Evolutionary conservation across 192 early-diverging fungal genomes (phyloP), one percentile per base, ranked within the genome.

Genomic region (Coemansia sp.): DNA sequence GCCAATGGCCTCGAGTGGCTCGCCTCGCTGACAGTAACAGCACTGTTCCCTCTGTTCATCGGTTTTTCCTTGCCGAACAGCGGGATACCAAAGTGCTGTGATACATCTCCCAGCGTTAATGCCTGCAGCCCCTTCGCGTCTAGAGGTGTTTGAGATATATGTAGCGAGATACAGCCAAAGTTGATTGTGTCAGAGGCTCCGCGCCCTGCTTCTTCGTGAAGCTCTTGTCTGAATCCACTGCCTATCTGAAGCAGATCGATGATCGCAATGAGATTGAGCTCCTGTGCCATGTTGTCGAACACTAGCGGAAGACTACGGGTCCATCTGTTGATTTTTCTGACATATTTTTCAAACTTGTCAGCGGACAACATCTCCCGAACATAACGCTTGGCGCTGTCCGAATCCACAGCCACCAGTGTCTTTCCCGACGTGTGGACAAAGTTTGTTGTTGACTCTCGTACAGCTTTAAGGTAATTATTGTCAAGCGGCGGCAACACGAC

Each of bases 121-220:
- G 85, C 72, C 38, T 87, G 85, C n/a, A 92, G 66, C 6, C 80
- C 84, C 49, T 83, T 71, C 20, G 93, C 89, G 4, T 78, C 83
- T 48, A 91, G 55, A 1, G 74, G 62, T 0, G 85, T 84, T 34
- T 88, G 87, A 0, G 90, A 87, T 39, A 96, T 92, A 64, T 94
- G 91, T 64, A 94, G 79, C 49, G 90, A 88, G 85, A 96, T 92
- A 67, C 87, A 86, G 10, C 94, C 94, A 83, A 90, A 95, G 39
- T 86, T 79, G 33, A 95, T 89, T 3, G 88, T 91, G 60, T 92
- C 88, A 20, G 91, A 90, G 0, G 89, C 91, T 15, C 92, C 91
- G 26, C 92, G 75, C 30, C 80, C 91, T 34, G 80, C 71, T 14
- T 83, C 82, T 16, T 83, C 82, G 66, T 89, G 87, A 21, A 95